Conservation (phyloP, 1,284 basidiomycete genomes). For the Blastosporella zonata region DNA sequence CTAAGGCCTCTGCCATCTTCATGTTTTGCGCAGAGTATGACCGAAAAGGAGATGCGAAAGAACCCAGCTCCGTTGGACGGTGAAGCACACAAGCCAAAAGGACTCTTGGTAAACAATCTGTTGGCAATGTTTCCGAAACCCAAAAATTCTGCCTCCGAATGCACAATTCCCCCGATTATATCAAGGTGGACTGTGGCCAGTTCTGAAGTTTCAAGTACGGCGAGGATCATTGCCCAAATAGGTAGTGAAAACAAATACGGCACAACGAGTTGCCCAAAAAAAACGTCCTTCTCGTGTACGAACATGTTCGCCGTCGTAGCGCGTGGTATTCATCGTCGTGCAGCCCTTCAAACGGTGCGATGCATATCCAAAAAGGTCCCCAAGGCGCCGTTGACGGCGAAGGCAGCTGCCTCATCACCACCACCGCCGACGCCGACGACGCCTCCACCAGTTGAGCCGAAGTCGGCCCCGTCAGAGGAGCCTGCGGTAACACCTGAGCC, state of each 20-base stretch:
- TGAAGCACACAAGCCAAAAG: no score
- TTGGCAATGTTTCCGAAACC: no score
- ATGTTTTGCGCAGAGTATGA: no score
- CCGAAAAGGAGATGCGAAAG: no score
- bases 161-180: no score
- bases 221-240: no score
- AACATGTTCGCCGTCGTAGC: slow-evolving; percentile 26
- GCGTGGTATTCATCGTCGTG: slow-evolving; percentile 32
- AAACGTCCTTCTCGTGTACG: neutral
- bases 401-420: slow-evolving; percentile 6
- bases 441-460: neutral
- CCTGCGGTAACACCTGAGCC: slow-evolving; percentile 1
- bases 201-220: no score
- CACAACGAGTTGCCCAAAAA: slow-evolving; percentile 5
- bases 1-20: no score
- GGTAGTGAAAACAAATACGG: slow-evolving; percentile 1
- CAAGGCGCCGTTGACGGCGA: slow-evolving; percentile 10
- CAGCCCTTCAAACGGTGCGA: slow-evolving; percentile 30
- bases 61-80: no score
- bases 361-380: slow-evolving; percentile 32
- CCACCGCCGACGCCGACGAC: neutral
- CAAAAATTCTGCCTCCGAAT: no score
- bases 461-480: neutral
- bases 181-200: no score
- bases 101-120: no score